Percentiles rank a stretch among this genome's conserved stretches.
These are phyloP conservation scores for fission yeast (Schizosaccharomyces pombe) DNA, from an alignment of 805 yeast genomes.

Conservation along the genomic window DNA sequence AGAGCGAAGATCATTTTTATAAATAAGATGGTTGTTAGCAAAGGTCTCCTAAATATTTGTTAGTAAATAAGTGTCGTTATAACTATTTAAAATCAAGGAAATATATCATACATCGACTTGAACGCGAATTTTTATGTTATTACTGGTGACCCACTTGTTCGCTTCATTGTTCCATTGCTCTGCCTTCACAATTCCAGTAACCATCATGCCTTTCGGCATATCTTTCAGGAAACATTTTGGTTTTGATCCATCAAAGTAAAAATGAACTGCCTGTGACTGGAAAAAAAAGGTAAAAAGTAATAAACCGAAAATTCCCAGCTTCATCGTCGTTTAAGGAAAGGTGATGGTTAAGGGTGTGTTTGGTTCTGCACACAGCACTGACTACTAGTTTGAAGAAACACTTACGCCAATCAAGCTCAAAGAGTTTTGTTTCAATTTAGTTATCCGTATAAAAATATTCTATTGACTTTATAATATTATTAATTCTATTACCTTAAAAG, in stretches of 20 bases:
- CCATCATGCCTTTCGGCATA: slow-evolving; percentile 50
- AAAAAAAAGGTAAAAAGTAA: background rate
- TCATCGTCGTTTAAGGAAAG: no score
- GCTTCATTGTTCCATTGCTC: slow-evolving; percentile 31
- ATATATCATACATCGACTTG: slow-evolving; percentile 35
- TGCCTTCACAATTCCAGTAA: slow-evolving; percentile 34
- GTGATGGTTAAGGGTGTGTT: no score
- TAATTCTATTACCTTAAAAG: no score
- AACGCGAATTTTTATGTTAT: slow-evolving; percentile 32
- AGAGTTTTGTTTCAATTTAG: no score
- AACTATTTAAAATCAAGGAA: no score
- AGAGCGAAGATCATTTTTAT: slow-evolving; percentile 36
- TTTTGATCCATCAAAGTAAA: slow-evolving; percentile 55
- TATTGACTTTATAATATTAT: no score
- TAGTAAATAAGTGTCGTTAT: slow-evolving; percentile 8
- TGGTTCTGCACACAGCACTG: no score
- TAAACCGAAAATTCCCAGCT: background rate
- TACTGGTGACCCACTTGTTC: slow-evolving; percentile 29
- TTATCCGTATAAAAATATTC: no score
- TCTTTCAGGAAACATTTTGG: slow-evolving; percentile 69
- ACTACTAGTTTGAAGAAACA: no score
- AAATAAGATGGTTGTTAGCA: slow-evolving; percentile 61
- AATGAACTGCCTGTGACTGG: slow-evolving; percentile 31
- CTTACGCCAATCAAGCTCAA: no score
- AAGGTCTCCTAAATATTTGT: slow-evolving; percentile 32